phyloP scores from a whole-genome alignment of 345 rosid genomes.

The Eucalyptus regnans region DNA sequence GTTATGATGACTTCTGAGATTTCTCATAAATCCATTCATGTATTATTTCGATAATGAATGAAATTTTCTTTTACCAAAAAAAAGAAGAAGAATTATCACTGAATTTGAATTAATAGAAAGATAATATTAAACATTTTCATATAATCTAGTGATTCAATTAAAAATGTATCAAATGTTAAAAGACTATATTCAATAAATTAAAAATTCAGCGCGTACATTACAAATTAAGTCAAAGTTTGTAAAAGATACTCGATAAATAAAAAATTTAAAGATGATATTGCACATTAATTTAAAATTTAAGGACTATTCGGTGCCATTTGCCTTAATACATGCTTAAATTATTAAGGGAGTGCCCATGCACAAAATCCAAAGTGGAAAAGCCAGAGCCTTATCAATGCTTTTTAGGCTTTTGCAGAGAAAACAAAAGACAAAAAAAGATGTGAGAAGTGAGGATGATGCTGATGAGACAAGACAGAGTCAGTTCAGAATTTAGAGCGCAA shows the following conservation, averaged over 20 bases:
- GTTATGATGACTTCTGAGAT: too few relatives aligned
- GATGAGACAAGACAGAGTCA: neutral
- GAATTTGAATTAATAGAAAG: accelerated
- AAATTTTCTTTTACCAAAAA: too few relatives aligned
- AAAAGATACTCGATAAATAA: accelerated
- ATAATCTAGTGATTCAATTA: accelerated
- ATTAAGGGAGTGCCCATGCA: neutral
- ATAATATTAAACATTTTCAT: too few relatives aligned
- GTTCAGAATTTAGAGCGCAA: neutral
- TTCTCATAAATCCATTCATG: accelerated
- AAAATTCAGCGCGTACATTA: accelerated
- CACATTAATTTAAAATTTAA: accelerated
- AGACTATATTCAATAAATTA: accelerated
- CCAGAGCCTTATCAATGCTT: neutral
- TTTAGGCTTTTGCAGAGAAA: neutral
- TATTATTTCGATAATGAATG: too few relatives aligned
- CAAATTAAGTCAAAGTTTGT: too few relatives aligned
- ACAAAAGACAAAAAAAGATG: neutral
- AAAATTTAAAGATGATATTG: too few relatives aligned
- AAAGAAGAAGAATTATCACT: accelerated
- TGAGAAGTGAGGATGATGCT: neutral
- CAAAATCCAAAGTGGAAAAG: neutral
- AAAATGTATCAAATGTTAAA: accelerated
- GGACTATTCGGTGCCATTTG: neutral
- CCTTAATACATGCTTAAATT: neutral